Conservation (phyloP, 495 filamentous ascomycete species). For the Neurospora sublineolata region DNA sequence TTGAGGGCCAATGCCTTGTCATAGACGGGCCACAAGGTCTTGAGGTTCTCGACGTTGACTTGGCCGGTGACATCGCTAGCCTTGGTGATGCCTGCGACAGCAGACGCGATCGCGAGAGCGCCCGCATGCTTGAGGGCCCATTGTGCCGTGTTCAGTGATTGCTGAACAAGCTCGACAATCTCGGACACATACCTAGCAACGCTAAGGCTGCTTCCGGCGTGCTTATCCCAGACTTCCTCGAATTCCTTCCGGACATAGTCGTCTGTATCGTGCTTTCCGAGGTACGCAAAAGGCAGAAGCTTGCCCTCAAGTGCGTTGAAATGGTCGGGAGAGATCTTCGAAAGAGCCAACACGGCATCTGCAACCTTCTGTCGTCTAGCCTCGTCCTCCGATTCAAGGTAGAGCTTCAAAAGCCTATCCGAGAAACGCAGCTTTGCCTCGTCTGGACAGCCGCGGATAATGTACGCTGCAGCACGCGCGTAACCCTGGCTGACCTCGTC, state of each 20-base stretch:
- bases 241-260: slow-evolving; percentile 65
- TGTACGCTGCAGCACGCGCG: slow-evolving; percentile 74
- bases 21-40: slow-evolving; percentile 66
- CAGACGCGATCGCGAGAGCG: slow-evolving; percentile 65
- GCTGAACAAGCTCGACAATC: slow-evolving; percentile 55
- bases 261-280: slow-evolving; percentile 74
- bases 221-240: slow-evolving; percentile 76
- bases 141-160: slow-evolving; percentile 60
- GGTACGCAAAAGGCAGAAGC: slow-evolving; percentile 75
- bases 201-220: slow-evolving; percentile 71
- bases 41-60: slow-evolving; percentile 43
- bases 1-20: slow-evolving; percentile 74
- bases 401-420: slow-evolving; percentile 55
- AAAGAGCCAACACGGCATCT: slow-evolving; percentile 65
- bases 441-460: slow-evolving; percentile 62
- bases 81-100: slow-evolving; percentile 47
- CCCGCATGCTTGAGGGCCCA: slow-evolving; percentile 87
- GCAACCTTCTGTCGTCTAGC: slow-evolving; percentile 59
- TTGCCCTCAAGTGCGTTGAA: slow-evolving; percentile 65
- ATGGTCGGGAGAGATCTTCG: slow-evolving; percentile 79
- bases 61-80: slow-evolving; percentile 32
- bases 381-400: slow-evolving; percentile 70
- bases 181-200: slow-evolving; percentile 76
- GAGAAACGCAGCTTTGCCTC: slow-evolving; percentile 57
- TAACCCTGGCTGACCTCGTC: slow-evolving; percentile 82